Evolutionary conservation across 2,329 filamentous ascomycete genomes (phyloP).

Genomic region (Graphilbum fragrans): DNA sequence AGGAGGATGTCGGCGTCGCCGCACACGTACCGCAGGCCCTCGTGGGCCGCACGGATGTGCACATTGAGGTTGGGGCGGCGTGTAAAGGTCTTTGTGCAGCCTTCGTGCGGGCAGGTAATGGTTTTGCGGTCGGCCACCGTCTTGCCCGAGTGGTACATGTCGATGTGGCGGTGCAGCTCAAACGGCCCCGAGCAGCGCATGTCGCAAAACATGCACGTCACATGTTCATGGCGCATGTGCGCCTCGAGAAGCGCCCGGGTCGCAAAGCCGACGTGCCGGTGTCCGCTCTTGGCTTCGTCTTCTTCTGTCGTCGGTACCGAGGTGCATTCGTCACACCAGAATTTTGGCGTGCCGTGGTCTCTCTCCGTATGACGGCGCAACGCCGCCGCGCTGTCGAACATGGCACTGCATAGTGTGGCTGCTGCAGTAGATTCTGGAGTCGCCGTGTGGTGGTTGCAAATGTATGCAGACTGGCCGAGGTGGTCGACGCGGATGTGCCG

Average conservation of each 20-base stretch:
- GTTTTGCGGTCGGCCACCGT: constrained; percentile 51
- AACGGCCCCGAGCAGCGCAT: constrained; percentile 53
- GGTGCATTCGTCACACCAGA: constrained; percentile 68
- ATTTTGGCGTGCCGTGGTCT: constrained; percentile 57
- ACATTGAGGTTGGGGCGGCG: constrained; percentile 71
- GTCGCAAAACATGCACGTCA: constrained; percentile 65
- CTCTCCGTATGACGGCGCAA: constrained; percentile 60
- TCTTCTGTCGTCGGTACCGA: background rate
- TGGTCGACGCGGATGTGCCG: constrained; percentile 72
- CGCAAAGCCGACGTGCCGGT: constrained; percentile 46
- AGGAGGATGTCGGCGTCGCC: constrained; percentile 43
- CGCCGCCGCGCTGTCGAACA: constrained; percentile 61
- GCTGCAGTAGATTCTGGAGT: too few relatives aligned
- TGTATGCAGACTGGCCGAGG: constrained; percentile 56
- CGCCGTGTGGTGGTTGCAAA: constrained; percentile 42
- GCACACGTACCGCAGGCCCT: constrained; percentile 69
- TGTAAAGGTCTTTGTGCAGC: constrained; percentile 68
- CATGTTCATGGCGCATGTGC: constrained; percentile 63
- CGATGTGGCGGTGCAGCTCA: constrained; percentile 64
- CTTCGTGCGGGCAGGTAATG: constrained; percentile 52
- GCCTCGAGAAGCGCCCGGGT: constrained; percentile 59
- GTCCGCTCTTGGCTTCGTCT: constrained; percentile 17
- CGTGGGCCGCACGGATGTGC: constrained; percentile 67
- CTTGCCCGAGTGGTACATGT: constrained; percentile 58
- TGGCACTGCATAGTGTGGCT: constrained; percentile 39